Conservation (phyloP, 1,139 yeast genomes). For the Candida pseudocylindracea region DNA sequence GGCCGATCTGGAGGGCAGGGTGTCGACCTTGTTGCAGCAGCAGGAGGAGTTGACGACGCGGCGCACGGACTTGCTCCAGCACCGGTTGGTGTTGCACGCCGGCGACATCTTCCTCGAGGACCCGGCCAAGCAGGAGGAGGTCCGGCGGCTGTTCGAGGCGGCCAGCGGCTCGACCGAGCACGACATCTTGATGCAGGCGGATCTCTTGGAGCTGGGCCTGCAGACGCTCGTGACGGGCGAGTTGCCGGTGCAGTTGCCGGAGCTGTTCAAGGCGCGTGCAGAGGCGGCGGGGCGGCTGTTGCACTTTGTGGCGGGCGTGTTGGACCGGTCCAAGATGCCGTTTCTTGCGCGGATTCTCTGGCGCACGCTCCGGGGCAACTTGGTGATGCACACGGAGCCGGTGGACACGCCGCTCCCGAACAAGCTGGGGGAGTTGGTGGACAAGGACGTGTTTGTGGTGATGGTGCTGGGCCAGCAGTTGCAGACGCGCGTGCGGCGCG, state of each 20-base stretch:
- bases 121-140: constrained; percentile 54
- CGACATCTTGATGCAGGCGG: too few species aligned
- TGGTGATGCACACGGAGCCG: constrained; percentile 30
- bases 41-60: neutral
- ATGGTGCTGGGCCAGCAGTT: constrained; percentile 21
- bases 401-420: neutral
- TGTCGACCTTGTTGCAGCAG: neutral
- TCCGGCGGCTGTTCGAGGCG: constrained; percentile 38
- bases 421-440: constrained; percentile 8
- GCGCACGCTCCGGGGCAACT: constrained; percentile 83
- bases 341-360: constrained; percentile 74
- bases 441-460: constrained; percentile 20
- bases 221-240: too few species aligned
- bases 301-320: constrained; percentile 54
- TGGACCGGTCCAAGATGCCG: constrained; percentile 45
- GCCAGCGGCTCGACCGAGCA: constrained; percentile 7
- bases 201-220: too few species aligned
- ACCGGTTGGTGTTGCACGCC: too few species aligned
- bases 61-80: too few species aligned
- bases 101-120: constrained; percentile 8
- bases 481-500: constrained; percentile 16
- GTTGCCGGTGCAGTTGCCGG: constrained; percentile 7
- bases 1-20: neutral
- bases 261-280: constrained; percentile 16
- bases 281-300: constrained; percentile 13